Percentiles rank a stretch among this genome's conserved stretches.
These are phyloP conservation scores for Hypsizygus marmoreus DNA, from an alignment of 768 basidiomycete species.

Conservation along the genomic window DNA sequence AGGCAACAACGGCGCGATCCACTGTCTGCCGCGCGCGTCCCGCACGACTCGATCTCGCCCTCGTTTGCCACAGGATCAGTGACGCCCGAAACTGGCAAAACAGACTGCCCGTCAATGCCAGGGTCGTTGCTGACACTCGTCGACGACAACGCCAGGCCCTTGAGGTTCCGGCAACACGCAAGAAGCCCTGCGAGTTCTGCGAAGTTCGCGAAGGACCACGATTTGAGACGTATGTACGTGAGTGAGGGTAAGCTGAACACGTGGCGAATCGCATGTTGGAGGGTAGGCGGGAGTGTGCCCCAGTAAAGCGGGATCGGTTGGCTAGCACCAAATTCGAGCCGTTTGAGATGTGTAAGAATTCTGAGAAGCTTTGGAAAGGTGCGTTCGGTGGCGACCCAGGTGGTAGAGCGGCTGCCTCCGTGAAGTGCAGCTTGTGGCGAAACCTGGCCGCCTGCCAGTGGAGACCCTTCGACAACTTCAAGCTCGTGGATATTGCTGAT, in stretches of 20 bases:
- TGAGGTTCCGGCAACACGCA: slow-evolving; percentile 34
- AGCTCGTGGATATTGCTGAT: slow-evolving; percentile 36
- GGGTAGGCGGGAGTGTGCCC: slow-evolving; percentile 34
- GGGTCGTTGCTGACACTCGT: background rate
- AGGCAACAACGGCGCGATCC: slow-evolving; percentile 17
- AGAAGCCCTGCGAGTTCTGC: slow-evolving; percentile 34
- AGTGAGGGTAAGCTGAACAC: slow-evolving; percentile 37
- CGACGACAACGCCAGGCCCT: slow-evolving; percentile 23
- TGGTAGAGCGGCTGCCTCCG: slow-evolving; percentile 30
- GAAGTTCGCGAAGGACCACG: slow-evolving; percentile 40
- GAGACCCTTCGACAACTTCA: slow-evolving; percentile 41
- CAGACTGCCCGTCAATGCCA: slow-evolving; percentile 5
- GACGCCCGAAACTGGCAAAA: no score
- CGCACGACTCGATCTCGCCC: no score
- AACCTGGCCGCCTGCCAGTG: slow-evolving; percentile 25
- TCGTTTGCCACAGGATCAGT: no score
- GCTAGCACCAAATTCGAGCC: slow-evolving; percentile 39
- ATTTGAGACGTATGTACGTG: slow-evolving; percentile 39
- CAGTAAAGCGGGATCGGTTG: slow-evolving; percentile 36
- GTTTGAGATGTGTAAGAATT: slow-evolving; percentile 36
- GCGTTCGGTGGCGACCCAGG: slow-evolving; percentile 41
- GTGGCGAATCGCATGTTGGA: slow-evolving; percentile 35
- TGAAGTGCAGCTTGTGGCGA: slow-evolving; percentile 19
- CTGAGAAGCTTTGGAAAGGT: slow-evolving; percentile 37
- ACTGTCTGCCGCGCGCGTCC: background rate